Conservation (phyloP, 1,139 yeast genomes). For the Meyerozyma guilliermondii region DNA sequence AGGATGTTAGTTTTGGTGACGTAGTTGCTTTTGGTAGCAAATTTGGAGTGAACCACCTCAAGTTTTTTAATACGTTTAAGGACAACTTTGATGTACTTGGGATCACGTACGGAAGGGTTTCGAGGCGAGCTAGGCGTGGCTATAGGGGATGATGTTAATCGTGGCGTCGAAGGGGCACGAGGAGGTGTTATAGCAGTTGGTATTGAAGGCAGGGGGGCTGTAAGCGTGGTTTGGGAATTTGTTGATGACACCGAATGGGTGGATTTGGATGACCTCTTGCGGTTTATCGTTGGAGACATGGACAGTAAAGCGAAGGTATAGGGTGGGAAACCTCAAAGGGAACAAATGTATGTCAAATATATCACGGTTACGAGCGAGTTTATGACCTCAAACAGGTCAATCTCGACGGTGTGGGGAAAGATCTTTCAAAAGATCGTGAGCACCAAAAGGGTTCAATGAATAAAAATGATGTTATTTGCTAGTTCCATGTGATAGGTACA, state of each 20-base stretch:
- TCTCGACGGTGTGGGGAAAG: neutral
- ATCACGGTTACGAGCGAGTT: neutral
- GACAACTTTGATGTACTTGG: slow-evolving; percentile 8
- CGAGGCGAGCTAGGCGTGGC: neutral
- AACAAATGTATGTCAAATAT: neutral
- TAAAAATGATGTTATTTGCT: too few relatives aligned
- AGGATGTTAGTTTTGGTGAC: slow-evolving; percentile 61
- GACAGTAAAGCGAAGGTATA: neutral
- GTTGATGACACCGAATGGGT: neutral
- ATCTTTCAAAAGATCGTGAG: neutral
- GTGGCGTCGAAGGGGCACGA: neutral
- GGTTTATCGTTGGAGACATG: neutral
- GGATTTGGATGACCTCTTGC: slow-evolving; percentile 1
- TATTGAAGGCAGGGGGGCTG: neutral
- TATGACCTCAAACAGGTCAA: neutral
- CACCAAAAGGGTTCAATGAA: neutral
- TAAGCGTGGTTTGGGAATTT: neutral
- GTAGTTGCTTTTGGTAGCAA: slow-evolving; percentile 46
- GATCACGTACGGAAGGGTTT: neutral
- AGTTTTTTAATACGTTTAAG: slow-evolving; percentile 37
- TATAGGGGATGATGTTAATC: neutral
- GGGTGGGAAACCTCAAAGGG: neutral
- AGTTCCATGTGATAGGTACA: too few relatives aligned
- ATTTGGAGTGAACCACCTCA: slow-evolving; percentile 43
- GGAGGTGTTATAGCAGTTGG: neutral